Base-by-base conservation (phyloP, 2,329 filamentous ascomycete species). In the Rhynchosporium agropyri region DNA sequence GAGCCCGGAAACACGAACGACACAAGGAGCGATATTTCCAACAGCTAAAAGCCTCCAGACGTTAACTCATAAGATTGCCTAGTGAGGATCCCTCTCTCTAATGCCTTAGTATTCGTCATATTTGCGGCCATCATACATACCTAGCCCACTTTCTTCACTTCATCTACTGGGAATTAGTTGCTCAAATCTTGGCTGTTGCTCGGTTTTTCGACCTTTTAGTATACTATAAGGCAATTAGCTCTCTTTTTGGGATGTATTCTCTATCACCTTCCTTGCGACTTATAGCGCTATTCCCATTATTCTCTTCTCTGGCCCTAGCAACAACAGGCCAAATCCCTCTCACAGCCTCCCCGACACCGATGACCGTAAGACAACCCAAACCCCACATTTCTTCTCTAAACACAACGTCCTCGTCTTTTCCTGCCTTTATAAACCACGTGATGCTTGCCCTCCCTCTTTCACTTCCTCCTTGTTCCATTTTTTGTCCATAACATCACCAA, bases 301-400 rank as follows among this genome's bases (percentile, higher is more conserved):
- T 53, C 31, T 33, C 50, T 15, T 31, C 31, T 38, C 8, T 38
- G 13, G 50, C 33, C n/a, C 15, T 53, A 15, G 31, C 50, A 53
- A 53, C 50, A 53, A 26, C 50, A 40, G 50, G 50, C 15, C 50
- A 53, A 15, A 53, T 53, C n/a, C 50, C 50, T 33, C 31, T 53
- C 50, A 53, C 50, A 53, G 31, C 33, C n/a, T 15, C 36, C 7
- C 50, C 50, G 26, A 53, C 50, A 15, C n/a, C 33, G 12, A 33
- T 26, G 26, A 20, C 20, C 20, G 50, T 53, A 53, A 53, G 33
- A 20, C 50, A n/a, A 6, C 20, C 50, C 20, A 15, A 53, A 38
- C 28, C 38, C 33, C 38, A 53, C 33, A 31, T 53, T 38, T 33
- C 31, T 53, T 53, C 50, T 53, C 50, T 40, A 31, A 31, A 33